A percentile compares a stretch with the other conserved stretches of the same genome.
Conservation (phyloP, 177 flowering plant genomes). For the Telopea speciosissima region DNA sequence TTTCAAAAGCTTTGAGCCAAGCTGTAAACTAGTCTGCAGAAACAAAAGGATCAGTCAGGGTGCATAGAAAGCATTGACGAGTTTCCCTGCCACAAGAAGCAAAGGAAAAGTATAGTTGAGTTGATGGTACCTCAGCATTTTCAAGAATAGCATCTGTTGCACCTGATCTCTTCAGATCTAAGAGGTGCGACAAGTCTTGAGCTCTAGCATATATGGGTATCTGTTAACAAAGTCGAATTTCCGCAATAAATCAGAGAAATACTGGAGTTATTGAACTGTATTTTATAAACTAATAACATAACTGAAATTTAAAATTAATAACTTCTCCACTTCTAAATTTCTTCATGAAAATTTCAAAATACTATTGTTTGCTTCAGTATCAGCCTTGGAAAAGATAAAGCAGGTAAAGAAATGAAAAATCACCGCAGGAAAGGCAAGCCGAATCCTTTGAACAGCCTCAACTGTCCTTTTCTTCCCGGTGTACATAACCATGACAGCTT, state of each 20-base stretch:
- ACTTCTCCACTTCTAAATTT: too few relatives aligned
- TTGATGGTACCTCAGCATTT: slow-evolving; percentile 63
- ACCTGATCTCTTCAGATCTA: slow-evolving; percentile 89
- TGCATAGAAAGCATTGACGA: background rate
- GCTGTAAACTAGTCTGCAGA: slow-evolving; percentile 88
- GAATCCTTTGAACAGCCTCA: slow-evolving; percentile 84
- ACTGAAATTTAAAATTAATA: too few relatives aligned
- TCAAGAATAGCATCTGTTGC: slow-evolving; percentile 96
- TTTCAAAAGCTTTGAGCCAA: slow-evolving; percentile 86
- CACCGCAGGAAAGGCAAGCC: slow-evolving; percentile 88
- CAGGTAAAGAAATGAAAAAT: slow-evolving; percentile 1
- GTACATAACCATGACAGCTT: slow-evolving; percentile 92
- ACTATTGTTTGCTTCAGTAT: background rate
- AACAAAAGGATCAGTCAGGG: background rate
- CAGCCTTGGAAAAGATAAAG: background rate
- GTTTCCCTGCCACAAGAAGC: slow-evolving; percentile 1
- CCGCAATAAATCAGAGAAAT: too few relatives aligned
- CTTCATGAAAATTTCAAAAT: background rate
- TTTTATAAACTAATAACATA: too few relatives aligned
- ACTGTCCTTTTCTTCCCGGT: slow-evolving; percentile 51
- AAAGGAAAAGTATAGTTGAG: slow-evolving; percentile 3
- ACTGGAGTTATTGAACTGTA: too few relatives aligned
- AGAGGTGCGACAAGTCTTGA: slow-evolving; percentile 64
- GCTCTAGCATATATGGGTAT: slow-evolving; percentile 91
- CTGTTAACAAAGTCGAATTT: slow-evolving; percentile 27